phyloP scores from a whole-genome alignment of 129 eudicot species.

The Flaveria sonorensis region DNA sequence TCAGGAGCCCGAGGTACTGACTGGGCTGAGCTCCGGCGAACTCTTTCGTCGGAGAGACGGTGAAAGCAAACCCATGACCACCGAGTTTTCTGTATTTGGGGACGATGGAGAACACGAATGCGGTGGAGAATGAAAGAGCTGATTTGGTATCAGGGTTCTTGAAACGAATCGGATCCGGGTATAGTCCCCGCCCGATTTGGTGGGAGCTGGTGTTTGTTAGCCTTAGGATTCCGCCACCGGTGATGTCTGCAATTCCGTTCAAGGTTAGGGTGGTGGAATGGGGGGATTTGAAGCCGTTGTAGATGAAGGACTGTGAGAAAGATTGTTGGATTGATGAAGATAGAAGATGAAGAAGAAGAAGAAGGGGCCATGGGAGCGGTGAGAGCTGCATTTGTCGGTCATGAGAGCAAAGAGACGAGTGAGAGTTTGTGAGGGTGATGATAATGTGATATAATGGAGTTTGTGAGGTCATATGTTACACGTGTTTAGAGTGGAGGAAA shows the following conservation, averaged over 20 bases:
- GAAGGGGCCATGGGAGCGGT: neutral
- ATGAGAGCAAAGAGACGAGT: conserved; percentile 16
- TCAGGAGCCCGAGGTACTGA: conserved; percentile 62
- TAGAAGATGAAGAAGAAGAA: conserved; percentile 15
- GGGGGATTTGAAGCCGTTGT: conserved; percentile 40
- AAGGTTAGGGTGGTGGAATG: conserved; percentile 38
- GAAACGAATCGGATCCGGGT: conserved; percentile 48
- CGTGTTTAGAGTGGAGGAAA: conserved; percentile 15
- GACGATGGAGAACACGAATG: conserved; percentile 51
- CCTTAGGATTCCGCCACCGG: conserved; percentile 37
- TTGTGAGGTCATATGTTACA: conserved; percentile 23
- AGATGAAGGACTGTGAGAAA: conserved; percentile 45
- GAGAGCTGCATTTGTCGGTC: conserved; percentile 21
- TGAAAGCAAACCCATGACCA: conserved; percentile 78
- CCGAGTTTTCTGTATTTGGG: conserved; percentile 53
- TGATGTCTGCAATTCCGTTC: conserved; percentile 40
- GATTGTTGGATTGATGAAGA: conserved; percentile 30
- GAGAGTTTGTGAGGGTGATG: conserved; percentile 4
- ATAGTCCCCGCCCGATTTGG: conserved; percentile 50
- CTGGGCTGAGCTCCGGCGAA: conserved; percentile 56
- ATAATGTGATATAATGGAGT: neutral
- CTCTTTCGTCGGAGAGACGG: conserved; percentile 49
- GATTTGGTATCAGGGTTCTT: conserved; percentile 33
- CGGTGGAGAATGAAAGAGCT: conserved; percentile 56
- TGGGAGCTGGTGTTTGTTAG: conserved; percentile 49